A percentile compares a stretch with the other conserved stretches of the same genome.
These are phyloP conservation scores for Chimonanthus salicifolius DNA, from an alignment of 164 flowering plant species.

Conservation along the genomic window DNA sequence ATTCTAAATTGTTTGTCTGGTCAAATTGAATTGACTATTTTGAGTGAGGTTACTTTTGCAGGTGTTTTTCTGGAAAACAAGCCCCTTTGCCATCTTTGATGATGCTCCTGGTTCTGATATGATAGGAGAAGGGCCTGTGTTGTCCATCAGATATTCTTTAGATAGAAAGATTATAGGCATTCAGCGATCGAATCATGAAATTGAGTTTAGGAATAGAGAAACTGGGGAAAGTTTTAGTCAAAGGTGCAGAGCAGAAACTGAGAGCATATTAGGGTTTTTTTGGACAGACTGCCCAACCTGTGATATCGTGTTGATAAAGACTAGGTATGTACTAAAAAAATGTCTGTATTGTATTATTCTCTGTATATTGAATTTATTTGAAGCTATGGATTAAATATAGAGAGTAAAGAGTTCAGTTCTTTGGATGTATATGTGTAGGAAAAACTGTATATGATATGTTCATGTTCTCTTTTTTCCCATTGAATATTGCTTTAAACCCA, in stretches of 20 bases:
- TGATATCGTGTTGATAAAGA: conserved; percentile 74
- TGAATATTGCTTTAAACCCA: no score
- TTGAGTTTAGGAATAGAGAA: conserved; percentile 71
- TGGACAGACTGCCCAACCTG: conserved; percentile 89
- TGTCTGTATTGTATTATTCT: background rate
- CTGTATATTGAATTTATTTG: background rate
- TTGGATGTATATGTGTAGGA: no score
- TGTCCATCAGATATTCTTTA: conserved; percentile 70
- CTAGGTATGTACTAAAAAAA: conserved; percentile 49
- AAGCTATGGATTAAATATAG: no score
- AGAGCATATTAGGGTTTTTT: conserved; percentile 82
- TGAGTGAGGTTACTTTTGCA: conserved; percentile 16
- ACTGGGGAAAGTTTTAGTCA: conserved; percentile 52
- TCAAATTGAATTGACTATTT: conserved; percentile 1
- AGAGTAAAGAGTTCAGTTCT: no score
- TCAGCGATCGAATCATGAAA: conserved; percentile 67
- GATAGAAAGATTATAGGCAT: conserved; percentile 73
- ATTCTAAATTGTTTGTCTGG: background rate
- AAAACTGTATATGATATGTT: no score
- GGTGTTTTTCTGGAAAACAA: conserved; percentile 78
- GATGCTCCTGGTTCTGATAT: conserved; percentile 54
- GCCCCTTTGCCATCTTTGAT: conserved; percentile 42
- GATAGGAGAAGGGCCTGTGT: conserved; percentile 66
- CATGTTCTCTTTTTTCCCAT: no score
- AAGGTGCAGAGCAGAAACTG: conserved; percentile 59